Evolutionary conservation across 225 moss, liverwort and hornwort genomes (phyloP).

Genomic region (Marchantia polymorpha): DNA sequence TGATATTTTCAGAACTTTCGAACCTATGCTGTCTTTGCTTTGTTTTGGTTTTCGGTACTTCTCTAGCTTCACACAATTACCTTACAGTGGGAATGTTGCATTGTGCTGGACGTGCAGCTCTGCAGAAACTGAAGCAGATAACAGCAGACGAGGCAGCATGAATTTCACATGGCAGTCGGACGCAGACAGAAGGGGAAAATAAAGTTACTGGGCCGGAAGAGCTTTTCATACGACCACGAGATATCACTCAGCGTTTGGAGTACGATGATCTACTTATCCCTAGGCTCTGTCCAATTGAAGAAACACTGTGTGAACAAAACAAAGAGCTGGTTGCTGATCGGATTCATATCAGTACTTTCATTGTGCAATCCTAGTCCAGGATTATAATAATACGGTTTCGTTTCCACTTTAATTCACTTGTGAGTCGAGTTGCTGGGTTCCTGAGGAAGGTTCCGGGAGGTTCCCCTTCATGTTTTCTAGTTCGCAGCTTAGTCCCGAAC

Average conservation of each 20-base stretch:
- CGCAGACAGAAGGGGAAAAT: background rate
- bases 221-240: conserved; percentile 21
- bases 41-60: background rate
- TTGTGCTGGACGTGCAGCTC: conserved; percentile 21
- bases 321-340: too few relatives aligned
- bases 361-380: too few relatives aligned
- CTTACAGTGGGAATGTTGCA: background rate
- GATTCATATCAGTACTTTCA: too few relatives aligned
- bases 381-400: too few relatives aligned
- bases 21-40: background rate
- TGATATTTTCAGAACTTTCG: background rate
- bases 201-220: conserved; percentile 36
- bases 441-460: too few relatives aligned
- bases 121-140: conserved; percentile 42
- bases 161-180: conserved; percentile 2
- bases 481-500: too few relatives aligned
- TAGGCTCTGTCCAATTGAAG: background rate
- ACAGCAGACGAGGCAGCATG: conserved; percentile 24
- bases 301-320: too few relatives aligned
- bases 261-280: background rate
- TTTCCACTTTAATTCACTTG: too few relatives aligned
- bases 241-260: too few relatives aligned
- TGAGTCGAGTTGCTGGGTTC: too few relatives aligned
- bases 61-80: background rate
- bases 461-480: too few relatives aligned